Conservation (phyloP, 352 stramenopile genomes). For the Phytophthora pini region DNA sequence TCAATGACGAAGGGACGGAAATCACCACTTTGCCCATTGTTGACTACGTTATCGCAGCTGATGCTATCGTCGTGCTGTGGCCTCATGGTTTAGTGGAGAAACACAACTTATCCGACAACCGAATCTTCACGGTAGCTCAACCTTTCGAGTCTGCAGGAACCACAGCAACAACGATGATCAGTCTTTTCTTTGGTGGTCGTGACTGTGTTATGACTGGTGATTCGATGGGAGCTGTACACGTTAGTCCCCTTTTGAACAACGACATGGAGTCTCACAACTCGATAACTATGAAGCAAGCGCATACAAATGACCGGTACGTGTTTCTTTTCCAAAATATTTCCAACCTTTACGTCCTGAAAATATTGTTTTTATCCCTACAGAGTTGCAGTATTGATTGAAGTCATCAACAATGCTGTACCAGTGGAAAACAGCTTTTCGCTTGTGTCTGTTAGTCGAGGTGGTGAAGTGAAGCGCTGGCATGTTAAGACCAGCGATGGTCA, state of each 20-base stretch:
- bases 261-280: neutral
- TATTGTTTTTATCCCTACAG: constrained; percentile 9
- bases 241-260: constrained; percentile 18
- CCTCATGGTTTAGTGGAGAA: constrained; percentile 40
- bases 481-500: constrained; percentile 18
- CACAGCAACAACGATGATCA: constrained; percentile 27
- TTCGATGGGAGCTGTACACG: constrained; percentile 19
- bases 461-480: constrained; percentile 59
- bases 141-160: constrained; percentile 15
- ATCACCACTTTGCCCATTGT: constrained; percentile 12
- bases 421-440: constrained; percentile 11
- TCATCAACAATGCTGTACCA: constrained; percentile 6
- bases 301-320: constrained; percentile 35
- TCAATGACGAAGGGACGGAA: constrained; percentile 1
- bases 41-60: constrained; percentile 29
- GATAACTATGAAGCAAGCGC: constrained; percentile 28
- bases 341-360: neutral
- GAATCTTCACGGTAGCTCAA: constrained; percentile 30
- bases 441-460: constrained; percentile 42
- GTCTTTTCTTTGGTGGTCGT: constrained; percentile 10
- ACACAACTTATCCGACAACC: constrained; percentile 39
- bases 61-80: constrained; percentile 40
- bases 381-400: constrained; percentile 22
- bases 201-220: constrained; percentile 28
- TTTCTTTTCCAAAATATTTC: neutral